These are phyloP conservation scores for Batkoa obscura DNA, from an alignment of 371 early-diverging fungal species.

Conservation along the genomic window DNA sequence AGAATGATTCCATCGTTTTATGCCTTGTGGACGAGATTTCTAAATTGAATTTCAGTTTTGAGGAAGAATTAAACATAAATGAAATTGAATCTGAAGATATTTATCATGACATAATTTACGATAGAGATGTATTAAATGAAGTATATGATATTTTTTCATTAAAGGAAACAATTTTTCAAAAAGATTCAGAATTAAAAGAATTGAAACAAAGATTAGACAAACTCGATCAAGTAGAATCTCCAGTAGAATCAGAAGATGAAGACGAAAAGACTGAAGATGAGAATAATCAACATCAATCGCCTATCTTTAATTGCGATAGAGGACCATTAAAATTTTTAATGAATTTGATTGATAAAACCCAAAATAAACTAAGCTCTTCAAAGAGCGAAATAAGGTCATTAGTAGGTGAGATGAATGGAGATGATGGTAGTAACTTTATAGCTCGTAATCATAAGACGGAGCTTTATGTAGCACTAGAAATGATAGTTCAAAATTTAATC, in stretches of 20 bases:
- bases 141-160: neutral
- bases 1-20: neutral
- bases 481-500: neutral
- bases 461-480: neutral
- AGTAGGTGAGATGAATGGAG: neutral
- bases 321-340: neutral
- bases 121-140: neutral
- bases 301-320: neutral
- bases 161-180: neutral
- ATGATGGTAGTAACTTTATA: neutral
- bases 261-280: too few relatives aligned
- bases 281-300: too few relatives aligned
- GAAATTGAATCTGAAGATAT: neutral
- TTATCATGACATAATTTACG: neutral
- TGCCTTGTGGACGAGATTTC: neutral
- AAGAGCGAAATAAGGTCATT: neutral
- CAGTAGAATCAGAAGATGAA: too few relatives aligned
- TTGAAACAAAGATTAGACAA: neutral
- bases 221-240: neutral
- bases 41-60: neutral
- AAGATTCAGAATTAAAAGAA: neutral
- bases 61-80: neutral
- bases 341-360: neutral
- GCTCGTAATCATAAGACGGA: neutral
- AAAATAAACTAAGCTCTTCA: neutral